Base-by-base conservation (phyloP, 2,329 filamentous ascomycete genomes). In the Capronia americana region DNA sequence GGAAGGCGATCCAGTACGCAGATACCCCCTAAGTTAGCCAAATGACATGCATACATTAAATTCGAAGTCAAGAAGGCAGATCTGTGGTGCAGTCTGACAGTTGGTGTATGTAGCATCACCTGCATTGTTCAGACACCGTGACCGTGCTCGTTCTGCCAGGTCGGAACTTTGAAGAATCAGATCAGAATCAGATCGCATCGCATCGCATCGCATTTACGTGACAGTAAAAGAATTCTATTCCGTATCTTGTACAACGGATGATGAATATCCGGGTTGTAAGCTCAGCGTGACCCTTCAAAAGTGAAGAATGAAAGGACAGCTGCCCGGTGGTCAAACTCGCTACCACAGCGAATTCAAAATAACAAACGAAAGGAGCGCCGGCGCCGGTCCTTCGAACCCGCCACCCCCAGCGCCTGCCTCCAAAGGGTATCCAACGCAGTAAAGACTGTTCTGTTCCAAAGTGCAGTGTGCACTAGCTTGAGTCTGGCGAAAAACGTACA, bases 1-100 rank as follows among this genome's bases (percentile, higher is more conserved):
- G 64, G 64, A 57, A 57, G 41, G 61, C 61, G 20, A 48, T 53
- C n/a, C 46, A 51, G 46, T 30, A 44, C 2, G 44, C 41, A 10
- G n/a, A 30, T 26, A 51, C 23, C 48, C 48, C 12, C 24, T n/a
- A 17, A 34, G 20, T 23, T 59, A 28, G 30, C 8, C 14, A 20
- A 51, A 59, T 59, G 23, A 20, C 28, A 59, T 20, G 1, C 17
- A 6, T 44, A n/a, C 38, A 17, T 6, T 41, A 41, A 41, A 44
- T n/a, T 7, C 17, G 20, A 17, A n/a, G 38, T n/a, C 17, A 20
- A 23, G n/a, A n/a, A n/a, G n/a, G n/a, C n/a, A 59, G 34, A 14
- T 20, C 10, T 12, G 3, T 8, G n/a, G 46, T 50, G 20, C 11
- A 24, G 20, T 10, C 20, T 51, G 12, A 12, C 24, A 51, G 7